Conservation (phyloP, 2,329 filamentous ascomycete species). For the Diaporthe nobilis region DNA sequence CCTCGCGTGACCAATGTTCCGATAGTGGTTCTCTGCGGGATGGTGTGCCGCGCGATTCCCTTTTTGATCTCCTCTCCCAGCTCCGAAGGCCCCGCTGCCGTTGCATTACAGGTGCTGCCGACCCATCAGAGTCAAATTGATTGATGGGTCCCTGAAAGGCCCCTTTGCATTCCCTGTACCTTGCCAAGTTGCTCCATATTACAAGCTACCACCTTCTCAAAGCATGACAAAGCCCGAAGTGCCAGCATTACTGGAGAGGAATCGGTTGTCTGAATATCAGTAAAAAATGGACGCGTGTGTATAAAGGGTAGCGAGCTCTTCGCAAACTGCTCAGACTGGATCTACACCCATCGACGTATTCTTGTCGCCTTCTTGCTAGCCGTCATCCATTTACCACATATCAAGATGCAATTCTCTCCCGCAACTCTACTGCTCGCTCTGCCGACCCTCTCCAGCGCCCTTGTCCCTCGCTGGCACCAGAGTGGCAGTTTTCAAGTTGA, state of each 20-base stretch:
- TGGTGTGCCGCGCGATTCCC: not conserved
- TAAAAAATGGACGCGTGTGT: not conserved
- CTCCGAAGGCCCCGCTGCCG: not conserved
- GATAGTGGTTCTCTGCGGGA: not conserved
- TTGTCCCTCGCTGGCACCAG: not conserved
- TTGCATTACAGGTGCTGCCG: not conserved
- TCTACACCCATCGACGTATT: not conserved
- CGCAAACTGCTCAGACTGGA: not conserved
- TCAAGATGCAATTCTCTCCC: not conserved
- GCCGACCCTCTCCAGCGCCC: not conserved
- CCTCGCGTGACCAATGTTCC: not conserved
- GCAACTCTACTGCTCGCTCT: not conserved
- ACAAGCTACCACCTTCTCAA: not conserved
- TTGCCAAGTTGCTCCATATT: not conserved
- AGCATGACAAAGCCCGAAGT: not conserved
- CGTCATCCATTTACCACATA: not conserved
- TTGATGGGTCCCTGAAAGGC: not conserved
- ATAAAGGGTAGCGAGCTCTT: not conserved
- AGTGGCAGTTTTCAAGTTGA: not conserved
- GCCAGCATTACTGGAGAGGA: not conserved
- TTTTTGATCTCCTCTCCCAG: not conserved
- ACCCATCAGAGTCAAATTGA: conserved; percentile 1
- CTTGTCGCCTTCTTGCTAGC: not conserved
- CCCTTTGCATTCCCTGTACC: not conserved
- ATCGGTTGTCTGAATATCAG: not conserved